A percentile compares a stretch with the other conserved stretches of the same genome.
These are phyloP conservation scores for Parastagonospora nodorum DNA, from an alignment of 2,329 filamentous ascomycete species.

Conservation along the genomic window DNA sequence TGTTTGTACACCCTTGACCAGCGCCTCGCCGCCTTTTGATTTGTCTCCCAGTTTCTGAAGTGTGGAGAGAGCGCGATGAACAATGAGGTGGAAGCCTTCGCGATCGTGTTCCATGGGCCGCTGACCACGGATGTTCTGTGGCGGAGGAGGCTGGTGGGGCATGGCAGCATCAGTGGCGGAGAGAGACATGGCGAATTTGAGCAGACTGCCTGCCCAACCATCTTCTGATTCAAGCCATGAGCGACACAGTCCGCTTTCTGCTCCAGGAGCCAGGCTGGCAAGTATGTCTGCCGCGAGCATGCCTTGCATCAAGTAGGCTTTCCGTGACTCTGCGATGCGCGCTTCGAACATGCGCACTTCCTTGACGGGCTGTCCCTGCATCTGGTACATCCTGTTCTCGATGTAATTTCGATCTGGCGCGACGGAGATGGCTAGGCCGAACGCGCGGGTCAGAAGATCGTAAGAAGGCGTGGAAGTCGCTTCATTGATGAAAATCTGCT, in stretches of 20 bases:
- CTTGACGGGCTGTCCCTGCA: constrained; percentile 52
- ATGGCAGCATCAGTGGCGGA: constrained; percentile 36
- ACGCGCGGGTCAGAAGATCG: constrained; percentile 84
- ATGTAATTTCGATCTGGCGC: constrained; percentile 71
- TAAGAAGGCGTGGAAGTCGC: constrained; percentile 66
- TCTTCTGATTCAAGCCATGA: constrained; percentile 84
- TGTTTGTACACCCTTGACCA: constrained; percentile 34
- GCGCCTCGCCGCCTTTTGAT: constrained; percentile 41
- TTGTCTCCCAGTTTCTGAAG: constrained; percentile 54
- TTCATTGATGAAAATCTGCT: constrained; percentile 78
- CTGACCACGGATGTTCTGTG: constrained; percentile 37
- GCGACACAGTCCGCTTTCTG: constrained; percentile 74
- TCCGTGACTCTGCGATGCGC: constrained; percentile 77
- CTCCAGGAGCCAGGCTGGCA: constrained; percentile 71
- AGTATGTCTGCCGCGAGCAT: constrained; percentile 89
- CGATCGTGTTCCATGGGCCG: constrained; percentile 40
- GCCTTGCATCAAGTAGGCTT: constrained; percentile 89
- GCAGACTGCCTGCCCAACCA: constrained; percentile 79
- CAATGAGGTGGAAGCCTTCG: constrained; percentile 47
- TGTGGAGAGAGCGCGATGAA: constrained; percentile 54
- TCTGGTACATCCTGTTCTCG: constrained; percentile 50
- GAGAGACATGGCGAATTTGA: constrained; percentile 75
- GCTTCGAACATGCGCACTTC: constrained; percentile 51
- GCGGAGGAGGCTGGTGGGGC: constrained; percentile 28
- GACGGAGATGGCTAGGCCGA: constrained; percentile 83